Evolutionary conservation across 345 rosid genomes (phyloP), one percentile per base, ranked within the genome.

Genomic region (Atalantia buxifolia): DNA sequence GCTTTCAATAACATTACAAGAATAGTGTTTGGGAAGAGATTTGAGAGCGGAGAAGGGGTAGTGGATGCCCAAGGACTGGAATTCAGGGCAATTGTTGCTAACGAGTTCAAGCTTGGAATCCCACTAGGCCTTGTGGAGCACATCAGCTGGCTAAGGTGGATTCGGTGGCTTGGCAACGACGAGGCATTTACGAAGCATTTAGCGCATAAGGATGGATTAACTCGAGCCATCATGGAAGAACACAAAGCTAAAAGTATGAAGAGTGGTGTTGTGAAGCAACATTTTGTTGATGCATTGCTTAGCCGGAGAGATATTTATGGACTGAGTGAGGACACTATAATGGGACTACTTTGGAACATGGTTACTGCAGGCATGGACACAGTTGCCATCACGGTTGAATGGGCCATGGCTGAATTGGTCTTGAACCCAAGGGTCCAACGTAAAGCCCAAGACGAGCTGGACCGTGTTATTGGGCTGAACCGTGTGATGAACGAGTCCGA

Each of bases 331-430:
- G 87, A 85, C 78, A 88, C 90, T 0, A 82, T 86, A 1, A 80
- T 81, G 2, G 86, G 86, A 55, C 48, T 88, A 2, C 81, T 88
- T 12, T 90, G 90, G 92, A 81, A 88, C 83, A 88, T 86, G 88
- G 83, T 85, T 61, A 79, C 83, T 2, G 88, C 88, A 1, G 86
- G 92, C 22, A 79, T 82, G 70, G 87, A 86, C 77, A 88, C 92
- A 30, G 77, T 82, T 7, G 82, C 85, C 0, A 81, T 86, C 53
- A 42, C 82, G 38, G 81, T 78, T 13, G 91, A 85, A 78, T 88
- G 91, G 91, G 87, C 87, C 4, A 85, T 86, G 84, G 85, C 88
- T 3, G 87, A 85, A 76, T 61, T 88, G 69, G 82, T 88, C 48
- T 81, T 55, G 71, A 80, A 80, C 69, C 86, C 83, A 12, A 25